Evolutionary conservation across 2,329 filamentous ascomycete species (phyloP), one percentile per base, ranked within the genome.

Genomic region (Sphaerulina vaccinii): DNA sequence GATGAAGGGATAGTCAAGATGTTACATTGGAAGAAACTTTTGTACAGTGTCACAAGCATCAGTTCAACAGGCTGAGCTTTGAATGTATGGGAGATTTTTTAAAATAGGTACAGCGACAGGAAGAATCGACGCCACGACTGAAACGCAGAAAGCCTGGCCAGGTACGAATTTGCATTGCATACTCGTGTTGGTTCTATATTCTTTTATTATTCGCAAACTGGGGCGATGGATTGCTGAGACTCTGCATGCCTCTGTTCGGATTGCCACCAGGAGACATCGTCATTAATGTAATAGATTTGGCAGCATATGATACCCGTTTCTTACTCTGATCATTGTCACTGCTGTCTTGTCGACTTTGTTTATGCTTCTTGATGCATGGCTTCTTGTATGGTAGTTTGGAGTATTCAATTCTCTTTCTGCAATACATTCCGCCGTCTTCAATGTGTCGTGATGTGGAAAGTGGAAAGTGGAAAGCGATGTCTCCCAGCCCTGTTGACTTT

Each of bases 71-170:
- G 45, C 45, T 48, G 45, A 24, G 15, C 24, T 19, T 29, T 22
- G 23, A n/a, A 22, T 10, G 10, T 21, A 27, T n/a, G 9, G 13
- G 21, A 18, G n/a, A 2, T 22, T n/a, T 29, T 39, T 36, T 46
- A 19, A 16, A 11, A 40, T 4, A 18, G 29, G 13, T 15, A 33
- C 15, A 47, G 23, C 6, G 19, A 13, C 10, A 29, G 13, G 38
- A 22, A 39, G 16, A 16, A 38, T 27, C 23, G 23, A 48, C 45
- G 36, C 35, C 36, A 36, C 38, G 45, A 48, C 22, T 45, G 45
- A 48, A 36, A 48, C 45, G 45, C 35, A 48, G 45, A 48, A 38
- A 45, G 35, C 45, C 36, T 36, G 45, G 45, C 36, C 45, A 36
- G 45, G 45, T 39, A 48, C 36, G 45, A 35, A 39, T 16, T 48